Conservation (phyloP, 495 filamentous ascomycete genomes). For the Hypoxylon subgilvum region DNA sequence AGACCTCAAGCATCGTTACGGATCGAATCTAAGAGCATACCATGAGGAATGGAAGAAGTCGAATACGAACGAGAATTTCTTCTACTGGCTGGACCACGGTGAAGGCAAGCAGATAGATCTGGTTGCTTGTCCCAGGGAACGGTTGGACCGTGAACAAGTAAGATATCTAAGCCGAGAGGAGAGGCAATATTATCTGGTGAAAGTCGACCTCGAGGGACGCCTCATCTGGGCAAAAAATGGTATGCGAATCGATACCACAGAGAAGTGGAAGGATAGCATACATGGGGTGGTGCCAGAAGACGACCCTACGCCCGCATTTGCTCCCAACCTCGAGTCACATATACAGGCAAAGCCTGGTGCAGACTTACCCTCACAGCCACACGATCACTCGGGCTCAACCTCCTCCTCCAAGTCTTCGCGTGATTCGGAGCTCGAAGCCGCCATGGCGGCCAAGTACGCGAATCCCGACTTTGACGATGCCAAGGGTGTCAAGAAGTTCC, state of each 20-base stretch:
- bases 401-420: constrained; percentile 24
- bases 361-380: constrained; percentile 21
- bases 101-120: constrained; percentile 67
- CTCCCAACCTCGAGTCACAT: constrained; percentile 30
- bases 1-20: constrained; percentile 86
- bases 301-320: constrained; percentile 63
- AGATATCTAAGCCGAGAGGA: constrained; percentile 77
- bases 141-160: constrained; percentile 71
- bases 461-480: constrained; percentile 60
- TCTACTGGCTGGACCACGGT: constrained; percentile 93
- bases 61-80: constrained; percentile 85
- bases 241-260: constrained; percentile 73
- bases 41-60: constrained; percentile 81
- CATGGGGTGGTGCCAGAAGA: constrained; percentile 74
- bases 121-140: constrained; percentile 65
- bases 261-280: constrained; percentile 77
- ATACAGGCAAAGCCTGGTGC: constrained; percentile 25
- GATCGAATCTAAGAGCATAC: constrained; percentile 81
- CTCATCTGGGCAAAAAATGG: constrained; percentile 84
- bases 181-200: constrained; percentile 72
- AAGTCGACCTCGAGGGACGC: constrained; percentile 68
- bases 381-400: constrained; percentile 8
- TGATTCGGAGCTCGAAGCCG: constrained; percentile 44
- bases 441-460: constrained; percentile 57
- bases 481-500: constrained; percentile 66